A percentile compares a stretch with the other conserved stretches of the same genome.
Evolutionary conservation across 441 rosid species (phyloP).

Genomic region (Adansonia grandidieri): DNA sequence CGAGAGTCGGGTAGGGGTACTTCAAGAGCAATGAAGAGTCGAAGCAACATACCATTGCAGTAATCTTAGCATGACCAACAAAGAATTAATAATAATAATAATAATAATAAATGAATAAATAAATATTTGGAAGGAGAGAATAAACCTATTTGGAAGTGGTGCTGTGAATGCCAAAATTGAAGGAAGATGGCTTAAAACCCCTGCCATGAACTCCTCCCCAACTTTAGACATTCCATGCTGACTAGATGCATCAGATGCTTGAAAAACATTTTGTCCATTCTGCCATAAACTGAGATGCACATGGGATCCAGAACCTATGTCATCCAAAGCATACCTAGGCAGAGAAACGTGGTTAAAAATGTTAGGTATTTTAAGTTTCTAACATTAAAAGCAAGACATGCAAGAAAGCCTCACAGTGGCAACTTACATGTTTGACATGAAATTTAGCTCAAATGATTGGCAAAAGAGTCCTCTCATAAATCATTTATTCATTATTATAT

Average conservation of each 20-base stretch:
- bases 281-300: constrained; percentile 88
- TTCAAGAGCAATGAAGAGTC: too few species aligned
- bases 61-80: background rate
- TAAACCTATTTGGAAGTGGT: constrained; percentile 89
- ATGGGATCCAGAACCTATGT: constrained; percentile 95
- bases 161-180: constrained; percentile 84
- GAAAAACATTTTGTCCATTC: constrained; percentile 80
- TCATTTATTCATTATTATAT: background rate
- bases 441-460: constrained; percentile 6
- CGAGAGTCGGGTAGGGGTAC: too few species aligned
- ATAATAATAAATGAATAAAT: too few species aligned
- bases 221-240: constrained; percentile 71
- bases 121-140: constrained; percentile 11
- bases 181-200: constrained; percentile 85
- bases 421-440: background rate
- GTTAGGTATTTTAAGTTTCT: background rate
- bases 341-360: constrained; percentile 12
- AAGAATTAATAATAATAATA: background rate
- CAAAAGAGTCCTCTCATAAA: constrained; percentile 5
- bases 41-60: background rate
- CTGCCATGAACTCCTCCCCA: constrained; percentile 92
- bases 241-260: constrained; percentile 63
- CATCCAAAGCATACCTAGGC: constrained; percentile 75
- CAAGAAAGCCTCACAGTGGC: background rate
- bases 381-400: background rate